Evolutionary conservation across 352 stramenopile genomes (phyloP), one percentile per base, ranked within the genome.

Genomic region (Blastocystis sp.): DNA sequence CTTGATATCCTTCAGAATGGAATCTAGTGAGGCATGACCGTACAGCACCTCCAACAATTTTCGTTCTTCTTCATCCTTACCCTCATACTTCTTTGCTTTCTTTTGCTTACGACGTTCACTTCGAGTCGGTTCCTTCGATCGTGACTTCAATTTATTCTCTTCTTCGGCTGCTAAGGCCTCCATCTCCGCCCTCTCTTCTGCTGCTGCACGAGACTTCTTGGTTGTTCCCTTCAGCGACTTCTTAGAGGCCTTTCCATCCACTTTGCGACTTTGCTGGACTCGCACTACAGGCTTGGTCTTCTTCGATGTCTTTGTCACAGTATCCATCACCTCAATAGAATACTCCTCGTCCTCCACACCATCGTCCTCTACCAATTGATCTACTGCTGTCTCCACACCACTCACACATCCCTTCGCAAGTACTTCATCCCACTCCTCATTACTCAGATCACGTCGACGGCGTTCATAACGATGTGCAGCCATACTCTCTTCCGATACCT

Each of bases 21-120:
- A 65, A 0, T 83, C 71, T 35, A 83, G 2, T 19, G 46, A 46
- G 29, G 71, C 24, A n/a, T 66, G 46, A 24, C 71, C 71, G n/a
- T 83, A 83, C 0, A 83, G 71, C 24, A 83, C 71, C 11, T 67
- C 52, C 46, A 61, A n/a, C 24, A 83, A 24, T 56, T 43, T 83
- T 3, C 19, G 39, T 9, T 83, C 71, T 32, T 83, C 71, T 35
- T 63, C 71, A 35, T 83, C 71, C 19, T n/a, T n/a, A 11, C 27
- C 71, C 19, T 51, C 71, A 35, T 83, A 51, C 51, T 83, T 67
- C 32, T 88, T 89, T 57, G 88, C 89, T 80, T 94, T 95, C 89
- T 95, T 94, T 71, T 94, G 58, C 24, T 94, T 91, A 39, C 92
- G 91, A 46, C 92, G 91, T 57, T 95, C 91, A 87, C 93, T 93